Evolutionary conservation across 176 grass and related monocot genomes (phyloP), one percentile per base, ranked within the genome.

Genomic region (Avena eriantha): DNA sequence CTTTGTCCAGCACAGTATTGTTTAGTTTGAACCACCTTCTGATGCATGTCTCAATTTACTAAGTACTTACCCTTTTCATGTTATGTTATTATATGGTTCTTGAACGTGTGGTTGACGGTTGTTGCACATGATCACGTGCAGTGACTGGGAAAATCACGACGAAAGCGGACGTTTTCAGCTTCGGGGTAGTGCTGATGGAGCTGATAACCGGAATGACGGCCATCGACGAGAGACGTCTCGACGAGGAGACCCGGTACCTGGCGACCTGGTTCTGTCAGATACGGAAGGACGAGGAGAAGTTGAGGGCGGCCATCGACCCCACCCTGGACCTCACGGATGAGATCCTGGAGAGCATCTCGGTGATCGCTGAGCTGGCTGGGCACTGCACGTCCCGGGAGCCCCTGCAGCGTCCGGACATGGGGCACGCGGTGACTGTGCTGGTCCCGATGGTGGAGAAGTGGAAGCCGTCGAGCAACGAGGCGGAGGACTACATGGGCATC

Each of bases 71-170:
- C 19, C 1, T 24, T 64, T 77, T 12, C 61, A 21, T 67, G 14
- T 31, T 65, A 0, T 77, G 18, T 41, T 60, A 31, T 46, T 76
- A 43, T 76, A 43, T 77, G 51, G 17, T 51, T 85, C 29, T 0
- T 88, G 75, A 35, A 86, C 64, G 4, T 69, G 15, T 48, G 57
- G 8, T 56, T 84, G 76, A 54, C 60, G 72, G 63, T 60, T 76
- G 48, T 56, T 80, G 8, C 78, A 0, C 63, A 46, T 84, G 48
- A 77, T 87, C 53, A 8, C 17, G 14, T 89, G 69, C 92, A 99
- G 97, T 96, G 80, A 99, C 97, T 0, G 97, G 97, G 10, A 99
- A 99, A 67, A 92, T 99, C 84, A 96, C 97, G 39, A 96, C 97
- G 12, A 99, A 99, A 41, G 89, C 92, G 13, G 97, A 99, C 26